Percentiles rank a stretch among this genome's conserved stretches.
phyloP scores from a whole-genome alignment of 2,329 filamentous ascomycete species.

The Neurospora crassa region DNA sequence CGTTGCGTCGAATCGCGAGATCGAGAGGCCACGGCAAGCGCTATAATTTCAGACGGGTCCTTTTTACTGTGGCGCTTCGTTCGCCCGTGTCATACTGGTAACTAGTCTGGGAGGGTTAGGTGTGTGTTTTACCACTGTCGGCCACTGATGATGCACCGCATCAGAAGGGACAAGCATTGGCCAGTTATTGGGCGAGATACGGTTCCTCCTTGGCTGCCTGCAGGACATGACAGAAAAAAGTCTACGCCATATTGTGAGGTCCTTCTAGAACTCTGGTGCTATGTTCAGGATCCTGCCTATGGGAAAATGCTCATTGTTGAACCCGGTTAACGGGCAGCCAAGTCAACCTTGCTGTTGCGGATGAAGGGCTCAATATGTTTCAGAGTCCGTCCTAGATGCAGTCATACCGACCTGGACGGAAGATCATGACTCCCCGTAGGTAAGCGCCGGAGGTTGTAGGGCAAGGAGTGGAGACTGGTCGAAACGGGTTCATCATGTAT shows the following conservation, averaged over 20 bases:
- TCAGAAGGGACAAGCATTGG: constrained; percentile 1
- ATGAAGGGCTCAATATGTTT: neutral
- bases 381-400: neutral
- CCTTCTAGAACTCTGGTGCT: neutral
- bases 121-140: neutral
- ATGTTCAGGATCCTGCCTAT: neutral
- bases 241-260: neutral
- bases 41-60: neutral
- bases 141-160: neutral
- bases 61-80: neutral
- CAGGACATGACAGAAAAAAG: neutral
- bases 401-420: neutral
- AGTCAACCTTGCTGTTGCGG: neutral
- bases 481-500: neutral
- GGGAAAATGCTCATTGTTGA: neutral
- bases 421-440: neutral
- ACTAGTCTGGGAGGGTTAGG: neutral
- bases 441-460: neutral
- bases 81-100: neutral
- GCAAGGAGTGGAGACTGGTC: neutral
- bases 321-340: neutral
- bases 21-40: neutral
- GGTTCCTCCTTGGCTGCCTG: neutral
- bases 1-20: neutral
- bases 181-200: constrained; percentile 16